phyloP scores from a whole-genome alignment of 345 rosid species.

The Nephelium lappaceum region DNA sequence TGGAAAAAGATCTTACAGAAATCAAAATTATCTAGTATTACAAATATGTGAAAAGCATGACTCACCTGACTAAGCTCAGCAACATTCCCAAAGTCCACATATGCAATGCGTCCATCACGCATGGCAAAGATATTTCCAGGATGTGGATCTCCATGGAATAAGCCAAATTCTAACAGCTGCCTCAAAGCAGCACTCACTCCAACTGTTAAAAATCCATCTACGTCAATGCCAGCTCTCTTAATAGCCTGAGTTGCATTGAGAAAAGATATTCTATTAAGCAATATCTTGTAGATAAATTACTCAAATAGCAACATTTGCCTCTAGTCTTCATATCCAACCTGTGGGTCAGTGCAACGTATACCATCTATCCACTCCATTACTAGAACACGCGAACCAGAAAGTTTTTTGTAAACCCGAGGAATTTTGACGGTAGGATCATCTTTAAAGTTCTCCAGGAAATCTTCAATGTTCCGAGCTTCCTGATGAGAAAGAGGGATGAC shows the following conservation, averaged over 20 bases:
- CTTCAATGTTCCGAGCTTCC: conserved; percentile 98
- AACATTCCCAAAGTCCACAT: conserved; percentile 98
- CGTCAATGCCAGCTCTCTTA: conserved; percentile 85
- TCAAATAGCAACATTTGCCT: conserved; percentile 14
- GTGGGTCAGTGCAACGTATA: conserved; percentile 93
- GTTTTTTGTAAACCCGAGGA: conserved; percentile 81
- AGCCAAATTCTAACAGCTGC: conserved; percentile 90
- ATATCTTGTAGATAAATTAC: conserved; percentile 5
- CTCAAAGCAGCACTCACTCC: conserved; percentile 98
- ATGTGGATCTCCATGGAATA: conserved; percentile 98
- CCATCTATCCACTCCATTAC: conserved; percentile 99
- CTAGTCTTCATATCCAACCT: conserved; percentile 49
- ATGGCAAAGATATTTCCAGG: conserved; percentile 99
- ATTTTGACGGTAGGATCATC: conserved; percentile 94
- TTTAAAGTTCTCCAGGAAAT: conserved; percentile 90
- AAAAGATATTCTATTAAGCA: conserved; percentile 19
- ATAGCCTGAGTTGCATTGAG: conserved; percentile 62
- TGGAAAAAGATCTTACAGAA: not conserved
- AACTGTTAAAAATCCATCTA: conserved; percentile 87
- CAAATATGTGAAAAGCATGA: conserved; percentile 15
- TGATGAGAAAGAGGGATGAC: conserved; percentile 28
- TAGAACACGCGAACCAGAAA: conserved; percentile 88
- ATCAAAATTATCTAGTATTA: not conserved
- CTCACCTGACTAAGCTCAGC: conserved; percentile 97
- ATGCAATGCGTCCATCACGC: conserved; percentile 97